Percentiles rank a stretch among this genome's conserved stretches.
phyloP scores from a whole-genome alignment of 129 eudicot genomes.

The Artemisia tridentata region DNA sequence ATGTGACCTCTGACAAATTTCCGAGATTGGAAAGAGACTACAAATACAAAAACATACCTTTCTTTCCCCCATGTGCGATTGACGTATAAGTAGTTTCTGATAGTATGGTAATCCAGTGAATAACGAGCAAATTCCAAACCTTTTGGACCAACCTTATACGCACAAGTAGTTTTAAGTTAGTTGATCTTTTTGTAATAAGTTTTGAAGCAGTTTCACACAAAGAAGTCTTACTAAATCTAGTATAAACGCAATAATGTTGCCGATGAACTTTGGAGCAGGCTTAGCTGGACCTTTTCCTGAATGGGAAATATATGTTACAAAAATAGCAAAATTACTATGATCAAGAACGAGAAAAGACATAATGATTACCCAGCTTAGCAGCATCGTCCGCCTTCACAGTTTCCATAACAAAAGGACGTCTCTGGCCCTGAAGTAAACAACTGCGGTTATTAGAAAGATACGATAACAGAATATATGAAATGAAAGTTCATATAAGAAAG shows the following conservation, averaged over 20 bases:
- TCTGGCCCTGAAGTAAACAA: constrained; percentile 57
- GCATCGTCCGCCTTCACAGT: constrained; percentile 95
- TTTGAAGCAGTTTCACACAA: not conserved
- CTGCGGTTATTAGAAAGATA: not conserved
- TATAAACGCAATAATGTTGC: constrained; percentile 75
- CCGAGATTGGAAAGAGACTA: constrained; percentile 7
- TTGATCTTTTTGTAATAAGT: not conserved
- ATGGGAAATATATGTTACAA: not conserved
- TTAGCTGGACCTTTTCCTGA: constrained; percentile 89
- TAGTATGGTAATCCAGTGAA: constrained; percentile 95
- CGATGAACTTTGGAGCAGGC: constrained; percentile 90
- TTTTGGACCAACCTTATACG: constrained; percentile 81
- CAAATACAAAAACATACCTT: constrained; percentile 39
- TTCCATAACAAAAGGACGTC: constrained; percentile 95
- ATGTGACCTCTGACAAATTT: not conserved
- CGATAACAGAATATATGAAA: not conserved
- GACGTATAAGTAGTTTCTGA: constrained; percentile 79
- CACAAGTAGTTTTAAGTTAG: constrained; percentile 11
- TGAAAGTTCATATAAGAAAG: not conserved
- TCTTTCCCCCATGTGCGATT: constrained; percentile 88
- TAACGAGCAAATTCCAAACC: constrained; percentile 98
- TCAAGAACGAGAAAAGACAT: not conserved
- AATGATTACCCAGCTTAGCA: constrained; percentile 79
- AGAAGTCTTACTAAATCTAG: constrained; percentile 61
- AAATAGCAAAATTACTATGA: not conserved